These are phyloP conservation scores for Alternaria novae-zelandiae DNA, from an alignment of 2,329 filamentous ascomycete genomes.

Conservation along the genomic window DNA sequence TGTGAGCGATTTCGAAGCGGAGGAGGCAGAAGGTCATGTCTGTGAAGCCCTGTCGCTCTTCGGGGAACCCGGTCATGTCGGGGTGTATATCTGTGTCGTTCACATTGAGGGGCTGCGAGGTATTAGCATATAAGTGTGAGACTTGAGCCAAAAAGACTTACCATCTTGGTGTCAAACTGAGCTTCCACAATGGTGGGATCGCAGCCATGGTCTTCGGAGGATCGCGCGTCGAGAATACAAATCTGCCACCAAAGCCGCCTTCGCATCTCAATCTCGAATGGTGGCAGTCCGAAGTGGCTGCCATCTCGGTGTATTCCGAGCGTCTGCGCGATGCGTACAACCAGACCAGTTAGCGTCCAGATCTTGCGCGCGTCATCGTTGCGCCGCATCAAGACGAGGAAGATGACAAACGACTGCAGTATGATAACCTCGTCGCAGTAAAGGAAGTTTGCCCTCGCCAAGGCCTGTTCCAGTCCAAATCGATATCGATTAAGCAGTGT, in stretches of 20 bases:
- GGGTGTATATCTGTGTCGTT: conserved; percentile 62
- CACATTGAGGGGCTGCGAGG: conserved; percentile 58
- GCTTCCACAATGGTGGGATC: conserved; percentile 65
- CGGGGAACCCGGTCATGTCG: conserved; percentile 56
- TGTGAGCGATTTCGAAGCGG: conserved; percentile 59
- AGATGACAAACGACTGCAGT: conserved; percentile 67
- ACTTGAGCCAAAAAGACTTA: conserved; percentile 7
- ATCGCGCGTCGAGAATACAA: conserved; percentile 64
- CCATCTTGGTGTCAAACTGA: conserved; percentile 65
- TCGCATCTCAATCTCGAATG: conserved; percentile 67
- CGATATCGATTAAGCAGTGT: conserved; percentile 62
- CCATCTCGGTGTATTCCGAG: conserved; percentile 68
- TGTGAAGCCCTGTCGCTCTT: conserved; percentile 60
- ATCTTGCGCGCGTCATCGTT: conserved; percentile 58
- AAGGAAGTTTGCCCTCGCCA: conserved; percentile 68
- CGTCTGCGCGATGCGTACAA: conserved; percentile 65
- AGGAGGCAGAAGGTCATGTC: conserved; percentile 64
- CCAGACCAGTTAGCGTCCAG: conserved; percentile 66
- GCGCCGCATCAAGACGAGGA: conserved; percentile 63
- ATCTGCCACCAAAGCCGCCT: conserved; percentile 67
- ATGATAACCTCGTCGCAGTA: conserved; percentile 67
- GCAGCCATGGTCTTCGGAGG: conserved; percentile 68
- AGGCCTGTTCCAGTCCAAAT: conserved; percentile 68
- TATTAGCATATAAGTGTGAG: conserved; percentile 4
- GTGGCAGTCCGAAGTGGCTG: conserved; percentile 59